A percentile compares a stretch with the other conserved stretches of the same genome.
phyloP scores from a whole-genome alignment of 805 yeast genomes.

The Nakazawaea holstii region DNA sequence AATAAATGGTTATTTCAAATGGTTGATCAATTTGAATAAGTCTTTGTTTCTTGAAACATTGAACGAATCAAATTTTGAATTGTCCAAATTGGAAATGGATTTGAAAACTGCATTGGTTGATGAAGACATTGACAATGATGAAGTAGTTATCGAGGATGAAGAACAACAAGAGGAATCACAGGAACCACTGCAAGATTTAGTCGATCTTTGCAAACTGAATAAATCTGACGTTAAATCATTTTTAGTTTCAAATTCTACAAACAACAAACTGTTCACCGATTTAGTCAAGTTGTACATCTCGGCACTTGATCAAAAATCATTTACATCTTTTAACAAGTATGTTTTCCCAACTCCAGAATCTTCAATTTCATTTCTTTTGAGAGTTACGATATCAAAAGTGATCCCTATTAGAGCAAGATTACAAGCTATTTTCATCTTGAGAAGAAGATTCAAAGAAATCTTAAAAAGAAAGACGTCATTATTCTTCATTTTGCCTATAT shows the following conservation, averaged over 20 bases:
- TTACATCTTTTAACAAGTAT: conserved; percentile 22
- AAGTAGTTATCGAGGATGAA: conserved; percentile 16
- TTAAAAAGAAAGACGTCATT: conserved; percentile 27
- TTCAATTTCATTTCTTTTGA: conserved; percentile 50
- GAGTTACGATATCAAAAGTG: conserved; percentile 51
- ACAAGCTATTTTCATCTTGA: conserved; percentile 39
- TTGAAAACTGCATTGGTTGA: conserved; percentile 56
- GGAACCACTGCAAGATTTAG: conserved; percentile 19
- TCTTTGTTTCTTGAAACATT: conserved; percentile 34
- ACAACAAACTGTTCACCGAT: conserved; percentile 34
- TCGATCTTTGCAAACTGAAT: conserved; percentile 12
- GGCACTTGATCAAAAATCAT: conserved; percentile 28
- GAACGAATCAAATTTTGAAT: conserved; percentile 25
- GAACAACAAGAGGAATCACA: conserved; percentile 22
- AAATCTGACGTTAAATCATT: conserved; percentile 26
- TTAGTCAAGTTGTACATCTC: conserved; percentile 38
- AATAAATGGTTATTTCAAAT: conserved; percentile 26
- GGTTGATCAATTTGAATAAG: conserved; percentile 31
- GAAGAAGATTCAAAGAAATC: conserved; percentile 26
- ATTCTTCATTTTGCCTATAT: conserved; percentile 54
- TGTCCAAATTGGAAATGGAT: conserved; percentile 55
- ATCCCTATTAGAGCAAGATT: conserved; percentile 56
- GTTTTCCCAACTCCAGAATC: conserved; percentile 36
- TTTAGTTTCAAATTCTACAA: conserved; percentile 22
- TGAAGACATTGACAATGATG: conserved; percentile 13